Conservation (phyloP, 2,329 filamentous ascomycete species). For the Ceratocystis diversiconidia region DNA sequence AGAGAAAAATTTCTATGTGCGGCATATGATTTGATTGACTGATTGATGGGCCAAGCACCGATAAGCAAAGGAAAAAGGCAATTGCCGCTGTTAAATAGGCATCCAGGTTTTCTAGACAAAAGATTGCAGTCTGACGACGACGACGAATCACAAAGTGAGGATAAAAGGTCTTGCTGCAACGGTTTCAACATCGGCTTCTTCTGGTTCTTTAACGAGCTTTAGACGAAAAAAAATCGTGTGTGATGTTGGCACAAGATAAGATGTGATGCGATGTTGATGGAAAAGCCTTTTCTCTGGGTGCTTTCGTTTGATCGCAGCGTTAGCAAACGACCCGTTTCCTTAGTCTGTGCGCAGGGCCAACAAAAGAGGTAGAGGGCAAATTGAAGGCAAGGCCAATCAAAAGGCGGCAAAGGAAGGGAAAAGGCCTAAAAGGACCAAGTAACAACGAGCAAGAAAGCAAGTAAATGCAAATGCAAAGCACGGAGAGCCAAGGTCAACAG, state of each 20-base stretch:
- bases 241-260: neutral
- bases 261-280: neutral
- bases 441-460: neutral
- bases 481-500: neutral
- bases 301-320: neutral
- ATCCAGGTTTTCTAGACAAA: neutral
- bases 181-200: neutral
- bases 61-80: neutral
- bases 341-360: neutral
- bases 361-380: neutral
- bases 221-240: neutral
- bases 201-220: neutral
- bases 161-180: neutral
- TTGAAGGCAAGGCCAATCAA: neutral
- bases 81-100: neutral
- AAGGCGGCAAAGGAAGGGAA: neutral
- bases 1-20: neutral
- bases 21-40: constrained; percentile 1
- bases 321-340: neutral
- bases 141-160: neutral
- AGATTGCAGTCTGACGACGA: neutral
- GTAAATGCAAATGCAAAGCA: neutral
- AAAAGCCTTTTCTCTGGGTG: neutral
- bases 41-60: neutral
- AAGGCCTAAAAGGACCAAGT: neutral